Percentiles rank a stretch among this genome's conserved stretches.
phyloP scores from a whole-genome alignment of 2,329 filamentous ascomycete genomes.

The Pseudogymnoascus sp. region DNA sequence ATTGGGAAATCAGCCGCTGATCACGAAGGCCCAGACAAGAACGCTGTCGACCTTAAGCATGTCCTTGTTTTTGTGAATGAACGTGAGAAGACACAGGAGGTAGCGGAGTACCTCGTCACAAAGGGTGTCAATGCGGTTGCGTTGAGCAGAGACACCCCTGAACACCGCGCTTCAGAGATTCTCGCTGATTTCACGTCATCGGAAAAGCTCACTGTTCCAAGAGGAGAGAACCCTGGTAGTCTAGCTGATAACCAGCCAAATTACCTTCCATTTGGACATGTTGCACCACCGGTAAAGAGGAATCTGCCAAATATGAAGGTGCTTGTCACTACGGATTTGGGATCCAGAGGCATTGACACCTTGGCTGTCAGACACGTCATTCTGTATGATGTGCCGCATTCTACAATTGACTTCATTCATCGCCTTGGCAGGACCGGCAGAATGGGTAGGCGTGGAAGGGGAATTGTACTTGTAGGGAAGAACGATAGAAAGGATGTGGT shows the following conservation, averaged over 20 bases:
- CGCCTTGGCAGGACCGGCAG: constrained; percentile 83
- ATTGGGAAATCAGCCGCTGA: constrained; percentile 69
- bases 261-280: constrained; percentile 24
- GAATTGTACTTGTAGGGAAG: constrained; percentile 83
- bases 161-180: constrained; percentile 69
- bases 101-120: constrained; percentile 68
- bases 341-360: constrained; percentile 89
- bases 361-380: constrained; percentile 85
- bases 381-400: constrained; percentile 95
- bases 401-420: constrained; percentile 96
- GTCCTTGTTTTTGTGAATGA: constrained; percentile 97
- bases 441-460: constrained; percentile 84
- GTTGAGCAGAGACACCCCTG: constrained; percentile 75
- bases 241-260: constrained; percentile 33
- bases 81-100: constrained; percentile 75
- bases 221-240: constrained; percentile 30
- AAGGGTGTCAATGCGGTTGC: constrained; percentile 88
- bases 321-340: constrained; percentile 88
- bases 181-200: constrained; percentile 64
- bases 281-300: constrained; percentile 22
- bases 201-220: constrained; percentile 31
- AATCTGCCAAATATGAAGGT: constrained; percentile 72
- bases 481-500: constrained; percentile 86
- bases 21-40: constrained; percentile 49
- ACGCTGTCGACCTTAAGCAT: constrained; percentile 63